phyloP scores from a whole-genome alignment of 2,329 filamentous ascomycete genomes.

The Aurifilum marmelostoma region DNA sequence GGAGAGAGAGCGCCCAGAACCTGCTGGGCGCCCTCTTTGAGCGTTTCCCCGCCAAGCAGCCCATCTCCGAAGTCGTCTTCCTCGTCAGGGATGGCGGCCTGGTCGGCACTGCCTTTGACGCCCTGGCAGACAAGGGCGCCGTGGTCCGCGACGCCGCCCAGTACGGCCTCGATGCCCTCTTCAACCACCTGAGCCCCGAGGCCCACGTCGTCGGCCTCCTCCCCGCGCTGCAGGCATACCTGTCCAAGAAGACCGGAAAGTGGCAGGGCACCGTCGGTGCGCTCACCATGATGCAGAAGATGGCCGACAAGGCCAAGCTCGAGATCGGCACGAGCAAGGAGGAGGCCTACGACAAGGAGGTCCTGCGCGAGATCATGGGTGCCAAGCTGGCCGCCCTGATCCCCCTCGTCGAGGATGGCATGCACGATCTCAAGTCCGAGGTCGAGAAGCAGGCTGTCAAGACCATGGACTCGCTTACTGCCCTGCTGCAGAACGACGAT shows the following conservation, averaged over 20 bases:
- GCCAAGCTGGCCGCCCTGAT: slow-evolving; percentile 84
- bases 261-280: slow-evolving; percentile 96
- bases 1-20: slow-evolving; percentile 91
- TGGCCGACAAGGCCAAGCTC: slow-evolving; percentile 93
- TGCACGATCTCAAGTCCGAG: slow-evolving; percentile 91
- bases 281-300: slow-evolving; percentile 81
- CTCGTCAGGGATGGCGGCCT: slow-evolving; percentile 79
- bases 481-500: slow-evolving; percentile 93
- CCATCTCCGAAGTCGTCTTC: slow-evolving; percentile 78
- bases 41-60: slow-evolving; percentile 77
- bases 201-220: slow-evolving; percentile 81
- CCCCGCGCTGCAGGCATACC: slow-evolving; percentile 73
- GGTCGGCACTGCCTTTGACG: slow-evolving; percentile 75
- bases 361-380: slow-evolving; percentile 89
- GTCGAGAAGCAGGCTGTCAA: slow-evolving; percentile 86
- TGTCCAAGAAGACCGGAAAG: slow-evolving; percentile 84
- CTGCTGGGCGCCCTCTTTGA: slow-evolving; percentile 93
- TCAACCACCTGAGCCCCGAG: slow-evolving; percentile 78
- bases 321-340: slow-evolving; percentile 77
- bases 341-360: slow-evolving; percentile 83
- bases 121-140: slow-evolving; percentile 84
- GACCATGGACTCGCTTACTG: slow-evolving; percentile 89
- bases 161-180: slow-evolving; percentile 90
- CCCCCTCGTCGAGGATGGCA: slow-evolving; percentile 85
- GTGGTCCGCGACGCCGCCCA: slow-evolving; percentile 90